Evolutionary conservation across 257 asterid species (phyloP).

Genomic region (Solanum rostratum): DNA sequence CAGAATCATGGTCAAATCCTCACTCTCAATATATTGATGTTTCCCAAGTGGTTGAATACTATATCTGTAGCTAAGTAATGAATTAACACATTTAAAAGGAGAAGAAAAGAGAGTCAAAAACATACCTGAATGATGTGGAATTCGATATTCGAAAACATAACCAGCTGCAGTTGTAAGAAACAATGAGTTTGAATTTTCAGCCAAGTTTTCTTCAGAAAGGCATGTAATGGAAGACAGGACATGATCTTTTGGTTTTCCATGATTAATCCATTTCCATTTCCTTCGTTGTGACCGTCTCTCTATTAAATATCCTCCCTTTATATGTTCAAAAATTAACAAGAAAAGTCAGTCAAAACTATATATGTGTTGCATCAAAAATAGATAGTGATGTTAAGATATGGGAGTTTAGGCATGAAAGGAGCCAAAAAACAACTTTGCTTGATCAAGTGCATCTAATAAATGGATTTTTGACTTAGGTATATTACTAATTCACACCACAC

Average conservation of each 20-base stretch:
- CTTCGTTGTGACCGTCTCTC: constrained; percentile 58
- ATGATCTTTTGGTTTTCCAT: constrained; percentile 61
- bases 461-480: background rate
- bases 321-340: background rate
- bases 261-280: constrained; percentile 87
- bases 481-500: background rate
- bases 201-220: constrained; percentile 23
- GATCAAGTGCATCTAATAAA: background rate
- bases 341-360: background rate
- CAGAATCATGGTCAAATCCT: background rate
- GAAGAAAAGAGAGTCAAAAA: background rate
- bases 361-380: background rate
- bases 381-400: background rate
- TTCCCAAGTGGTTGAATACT: background rate
- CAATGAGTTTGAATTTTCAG: constrained; percentile 20
- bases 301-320: constrained; percentile 51
- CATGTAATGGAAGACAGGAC: constrained; percentile 60
- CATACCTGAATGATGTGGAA: constrained; percentile 36
- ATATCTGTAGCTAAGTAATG: background rate
- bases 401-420: background rate
- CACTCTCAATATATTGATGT: background rate
- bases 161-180: constrained; percentile 60
- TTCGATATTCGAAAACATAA: constrained; percentile 51
- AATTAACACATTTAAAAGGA: background rate
- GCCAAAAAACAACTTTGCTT: background rate